These are phyloP conservation scores for Penicillium pulvis DNA, from an alignment of 495 filamentous ascomycete genomes.

Conservation along the genomic window DNA sequence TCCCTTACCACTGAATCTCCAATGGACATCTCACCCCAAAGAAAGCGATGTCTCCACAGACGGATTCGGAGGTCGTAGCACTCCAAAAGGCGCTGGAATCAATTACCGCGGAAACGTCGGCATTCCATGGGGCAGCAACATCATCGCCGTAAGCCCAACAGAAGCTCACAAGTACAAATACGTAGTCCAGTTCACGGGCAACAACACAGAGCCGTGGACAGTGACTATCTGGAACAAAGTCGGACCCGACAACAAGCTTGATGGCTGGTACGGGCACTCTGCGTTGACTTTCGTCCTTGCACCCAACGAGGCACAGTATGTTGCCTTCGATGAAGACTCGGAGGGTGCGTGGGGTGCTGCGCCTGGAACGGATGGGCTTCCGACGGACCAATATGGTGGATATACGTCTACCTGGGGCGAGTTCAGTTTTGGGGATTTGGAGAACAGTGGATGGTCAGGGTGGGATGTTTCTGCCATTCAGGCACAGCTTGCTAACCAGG, in stretches of 20 bases:
- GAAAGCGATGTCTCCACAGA: conserved; percentile 23
- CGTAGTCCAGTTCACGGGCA: conserved; percentile 47
- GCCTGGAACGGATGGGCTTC: conserved; percentile 32
- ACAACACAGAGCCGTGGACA: conserved; percentile 37
- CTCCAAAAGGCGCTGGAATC: conserved; percentile 28
- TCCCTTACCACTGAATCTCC: conserved; percentile 7
- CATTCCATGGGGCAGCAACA: conserved; percentile 56
- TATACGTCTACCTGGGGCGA: conserved; percentile 51
- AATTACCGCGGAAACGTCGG: conserved; percentile 52
- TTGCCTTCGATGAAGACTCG: conserved; percentile 52
- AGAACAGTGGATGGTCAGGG: conserved; percentile 42
- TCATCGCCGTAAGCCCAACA: conserved; percentile 43
- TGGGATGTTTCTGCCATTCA: conserved; percentile 53
- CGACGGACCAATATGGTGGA: conserved; percentile 38
- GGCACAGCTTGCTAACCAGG: conserved; percentile 34
- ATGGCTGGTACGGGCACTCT: conserved; percentile 49
- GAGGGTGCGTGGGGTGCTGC: conserved; percentile 44
- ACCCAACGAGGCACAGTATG: conserved; percentile 43
- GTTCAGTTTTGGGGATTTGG: conserved; percentile 40
- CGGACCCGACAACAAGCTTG: conserved; percentile 42
- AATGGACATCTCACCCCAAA: conserved; percentile 34
- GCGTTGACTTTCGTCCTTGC: conserved; percentile 47
- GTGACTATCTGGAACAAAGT: conserved; percentile 59
- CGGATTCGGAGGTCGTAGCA: conserved; percentile 35
- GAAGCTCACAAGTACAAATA: conserved; percentile 46